Evolutionary conservation across 192 early-diverging fungal genomes (phyloP).

Genomic region (Linnemannia schmuckeri): DNA sequence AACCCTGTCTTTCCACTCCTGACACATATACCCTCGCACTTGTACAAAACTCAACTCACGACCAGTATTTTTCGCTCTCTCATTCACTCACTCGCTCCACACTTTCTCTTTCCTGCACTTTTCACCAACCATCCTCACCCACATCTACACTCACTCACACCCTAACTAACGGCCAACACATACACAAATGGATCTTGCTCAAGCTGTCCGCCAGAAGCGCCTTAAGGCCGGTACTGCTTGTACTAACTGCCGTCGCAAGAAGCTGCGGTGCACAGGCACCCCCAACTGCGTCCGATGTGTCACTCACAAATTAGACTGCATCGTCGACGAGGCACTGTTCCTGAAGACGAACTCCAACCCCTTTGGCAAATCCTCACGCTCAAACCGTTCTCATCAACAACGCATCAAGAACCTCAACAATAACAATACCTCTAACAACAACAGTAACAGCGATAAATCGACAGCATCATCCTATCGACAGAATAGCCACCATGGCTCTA

Average conservation of each 20-base stretch:
- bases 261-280: slow-evolving; percentile 15
- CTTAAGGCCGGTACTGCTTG: slow-evolving; percentile 23
- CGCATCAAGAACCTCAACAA: background rate
- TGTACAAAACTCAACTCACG: background rate
- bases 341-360: background rate
- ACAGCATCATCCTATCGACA: background rate
- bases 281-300: slow-evolving; percentile 20
- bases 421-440: background rate
- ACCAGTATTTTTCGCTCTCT: background rate
- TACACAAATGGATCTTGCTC: slow-evolving; percentile 2
- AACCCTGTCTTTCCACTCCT: background rate
- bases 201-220: slow-evolving; percentile 15
- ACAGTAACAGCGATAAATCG: background rate
- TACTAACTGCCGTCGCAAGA: slow-evolving; percentile 21
- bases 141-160: background rate
- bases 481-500: background rate
- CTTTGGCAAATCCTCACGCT: background rate
- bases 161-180: background rate
- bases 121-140: background rate
- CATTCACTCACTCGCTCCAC: background rate
- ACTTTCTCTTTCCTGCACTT: background rate
- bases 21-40: background rate
- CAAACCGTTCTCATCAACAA: slow-evolving; percentile 1
- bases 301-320: slow-evolving; percentile 12
- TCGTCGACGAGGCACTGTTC: slow-evolving; percentile 16